Evolutionary conservation across 257 asterid species (phyloP).

Genomic region (Salvia splendens): DNA sequence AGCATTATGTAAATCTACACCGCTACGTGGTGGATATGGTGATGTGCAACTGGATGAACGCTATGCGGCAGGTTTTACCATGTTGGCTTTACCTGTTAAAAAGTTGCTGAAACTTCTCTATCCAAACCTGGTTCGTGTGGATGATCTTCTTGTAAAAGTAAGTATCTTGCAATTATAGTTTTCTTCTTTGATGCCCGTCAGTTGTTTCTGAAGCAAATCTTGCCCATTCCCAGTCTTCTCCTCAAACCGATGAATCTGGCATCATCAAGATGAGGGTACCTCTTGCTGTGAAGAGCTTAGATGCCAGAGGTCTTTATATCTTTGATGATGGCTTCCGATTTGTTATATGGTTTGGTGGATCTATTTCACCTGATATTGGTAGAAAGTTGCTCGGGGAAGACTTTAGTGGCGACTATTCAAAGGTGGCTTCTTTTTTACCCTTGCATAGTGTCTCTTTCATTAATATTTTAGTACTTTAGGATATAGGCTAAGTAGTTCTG

Average conservation of each 20-base stretch:
- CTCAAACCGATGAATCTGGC: constrained; percentile 47
- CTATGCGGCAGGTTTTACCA: constrained; percentile 61
- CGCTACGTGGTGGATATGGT: constrained; percentile 84
- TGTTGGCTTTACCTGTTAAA: constrained; percentile 72
- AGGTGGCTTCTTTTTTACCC: constrained; percentile 43
- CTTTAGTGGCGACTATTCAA: constrained; percentile 64
- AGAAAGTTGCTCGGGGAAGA: constrained; percentile 73
- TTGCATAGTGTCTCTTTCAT: constrained; percentile 4
- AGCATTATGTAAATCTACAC: constrained; percentile 65
- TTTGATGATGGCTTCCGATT: constrained; percentile 83
- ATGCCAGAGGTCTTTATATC: constrained; percentile 74
- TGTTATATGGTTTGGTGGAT: constrained; percentile 82
- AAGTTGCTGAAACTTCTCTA: constrained; percentile 68
- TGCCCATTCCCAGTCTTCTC: constrained; percentile 41
- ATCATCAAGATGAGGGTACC: constrained; percentile 59
- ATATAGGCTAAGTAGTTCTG: constrained; percentile 4
- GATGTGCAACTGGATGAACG: constrained; percentile 73
- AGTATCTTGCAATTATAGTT: constrained; percentile 25
- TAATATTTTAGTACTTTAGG: constrained; percentile 6
- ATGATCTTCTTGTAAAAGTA: constrained; percentile 57
- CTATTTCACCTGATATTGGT: constrained; percentile 70
- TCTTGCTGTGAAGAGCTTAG: constrained; percentile 75
- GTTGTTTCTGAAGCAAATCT: constrained; percentile 30
- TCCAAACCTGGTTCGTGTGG: constrained; percentile 62
- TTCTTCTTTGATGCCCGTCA: constrained; percentile 13